Conservation (phyloP, 257 asterid genomes). For the Apocynum venetum region DNA sequence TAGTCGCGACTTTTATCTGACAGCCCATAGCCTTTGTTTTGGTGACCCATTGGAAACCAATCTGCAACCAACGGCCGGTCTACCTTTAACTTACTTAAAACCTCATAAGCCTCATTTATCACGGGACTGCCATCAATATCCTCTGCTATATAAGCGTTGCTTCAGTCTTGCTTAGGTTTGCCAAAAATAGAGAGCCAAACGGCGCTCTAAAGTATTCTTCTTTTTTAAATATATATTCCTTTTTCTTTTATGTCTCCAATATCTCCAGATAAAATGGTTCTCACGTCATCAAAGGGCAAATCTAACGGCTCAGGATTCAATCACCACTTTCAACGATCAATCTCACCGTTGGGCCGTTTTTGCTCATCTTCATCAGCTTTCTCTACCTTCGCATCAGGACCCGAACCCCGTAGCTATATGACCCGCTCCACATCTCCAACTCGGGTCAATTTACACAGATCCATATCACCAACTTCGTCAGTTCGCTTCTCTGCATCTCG, state of each 20-base stretch:
- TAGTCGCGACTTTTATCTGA: slow-evolving; percentile 2
- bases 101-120: neutral
- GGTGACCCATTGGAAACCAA: slow-evolving; percentile 30
- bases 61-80: slow-evolving; percentile 26
- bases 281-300: slow-evolving; percentile 41
- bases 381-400: slow-evolving; percentile 35
- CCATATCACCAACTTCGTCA: slow-evolving; percentile 64
- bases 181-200: slow-evolving; percentile 55
- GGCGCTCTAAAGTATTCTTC: slow-evolving; percentile 20
- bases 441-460: slow-evolving; percentile 65
- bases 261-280: slow-evolving; percentile 36
- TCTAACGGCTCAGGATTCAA: slow-evolving; percentile 44
- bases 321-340: slow-evolving; percentile 58
- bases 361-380: slow-evolving; percentile 49
- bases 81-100: neutral
- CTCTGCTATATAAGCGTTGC: slow-evolving; percentile 47
- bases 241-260: neutral
- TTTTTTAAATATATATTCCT: neutral
- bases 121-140: slow-evolving; percentile 30
- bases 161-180: slow-evolving; percentile 49
- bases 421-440: slow-evolving; percentile 72
- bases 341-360: slow-evolving; percentile 70
- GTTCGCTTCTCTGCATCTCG: slow-evolving; percentile 52
- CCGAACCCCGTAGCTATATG: slow-evolving; percentile 22
- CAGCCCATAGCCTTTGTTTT: slow-evolving; percentile 29